These are phyloP conservation scores for Hypoxylon sp. DNA, from an alignment of 2,329 filamentous ascomycete species.

Conservation along the genomic window DNA sequence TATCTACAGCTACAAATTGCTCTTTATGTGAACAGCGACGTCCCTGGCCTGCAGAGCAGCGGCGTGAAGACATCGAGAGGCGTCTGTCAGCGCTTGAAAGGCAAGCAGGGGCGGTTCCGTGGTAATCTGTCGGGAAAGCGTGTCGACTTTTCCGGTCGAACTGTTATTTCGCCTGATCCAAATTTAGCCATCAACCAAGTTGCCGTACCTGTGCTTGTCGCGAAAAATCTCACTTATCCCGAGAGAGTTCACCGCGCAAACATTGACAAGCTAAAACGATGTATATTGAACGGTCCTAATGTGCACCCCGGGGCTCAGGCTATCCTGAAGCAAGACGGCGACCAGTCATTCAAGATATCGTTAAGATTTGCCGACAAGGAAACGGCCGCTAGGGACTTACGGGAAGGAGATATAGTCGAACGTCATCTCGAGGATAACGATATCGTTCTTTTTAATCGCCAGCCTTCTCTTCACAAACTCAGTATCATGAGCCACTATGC, in stretches of 20 bases:
- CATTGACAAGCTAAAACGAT: conserved; percentile 81
- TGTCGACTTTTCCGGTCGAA: conserved; percentile 97
- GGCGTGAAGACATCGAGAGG: conserved; percentile 91
- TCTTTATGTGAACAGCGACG: conserved; percentile 98
- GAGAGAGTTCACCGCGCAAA: conserved; percentile 90
- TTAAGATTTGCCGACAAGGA: conserved; percentile 82
- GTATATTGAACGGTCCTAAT: conserved; percentile 81
- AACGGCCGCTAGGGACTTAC: conserved; percentile 79
- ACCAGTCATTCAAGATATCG: conserved; percentile 74
- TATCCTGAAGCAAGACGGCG: conserved; percentile 77
- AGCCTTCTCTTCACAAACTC: conserved; percentile 97
- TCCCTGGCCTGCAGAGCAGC: conserved; percentile 90
- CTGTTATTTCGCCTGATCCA: conserved; percentile 97
- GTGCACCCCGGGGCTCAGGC: conserved; percentile 91
- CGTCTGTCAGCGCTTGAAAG: conserved; percentile 95
- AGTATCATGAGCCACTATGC: conserved; percentile 97
- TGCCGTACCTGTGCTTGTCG: conserved; percentile 90
- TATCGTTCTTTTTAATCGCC: conserved; percentile 97
- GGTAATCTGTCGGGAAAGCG: conserved; percentile 98
- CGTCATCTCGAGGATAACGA: conserved; percentile 96
- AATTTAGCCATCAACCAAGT: conserved; percentile 95
- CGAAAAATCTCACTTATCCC: conserved; percentile 95
- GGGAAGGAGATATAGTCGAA: conserved; percentile 90
- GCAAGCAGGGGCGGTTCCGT: conserved; percentile 96
- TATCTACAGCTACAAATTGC: conserved; percentile 95